Conservation (phyloP, 2,329 filamentous ascomycete genomes). For the Neofusicoccum ribis region DNA sequence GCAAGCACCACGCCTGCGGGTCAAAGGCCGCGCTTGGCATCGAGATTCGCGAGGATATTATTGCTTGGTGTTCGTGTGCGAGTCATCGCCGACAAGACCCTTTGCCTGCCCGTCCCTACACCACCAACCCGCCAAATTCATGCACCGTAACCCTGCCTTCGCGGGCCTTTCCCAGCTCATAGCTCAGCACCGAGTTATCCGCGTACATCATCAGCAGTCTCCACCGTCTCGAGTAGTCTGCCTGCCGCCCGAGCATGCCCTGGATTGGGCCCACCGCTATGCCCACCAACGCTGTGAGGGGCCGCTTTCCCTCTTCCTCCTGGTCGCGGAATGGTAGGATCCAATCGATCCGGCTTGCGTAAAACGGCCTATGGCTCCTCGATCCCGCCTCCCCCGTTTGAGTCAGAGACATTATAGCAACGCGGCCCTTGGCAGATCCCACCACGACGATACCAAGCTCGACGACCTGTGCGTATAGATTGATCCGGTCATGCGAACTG, state of each 20-base stretch:
- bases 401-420: constrained; percentile 63
- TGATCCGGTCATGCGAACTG: constrained; percentile 53
- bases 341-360: constrained; percentile 56
- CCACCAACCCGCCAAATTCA: constrained; percentile 7
- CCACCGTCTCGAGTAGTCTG: constrained; percentile 51
- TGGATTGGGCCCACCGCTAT: constrained; percentile 68
- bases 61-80: too few relatives aligned
- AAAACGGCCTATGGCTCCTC: constrained; percentile 27
- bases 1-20: background rate
- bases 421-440: constrained; percentile 67
- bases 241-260: constrained; percentile 34
- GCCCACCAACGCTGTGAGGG: constrained; percentile 59
- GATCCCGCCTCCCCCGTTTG: constrained; percentile 5
- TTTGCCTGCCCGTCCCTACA: background rate
- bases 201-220: constrained; percentile 70
- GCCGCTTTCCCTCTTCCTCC: constrained; percentile 49
- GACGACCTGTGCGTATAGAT: constrained; percentile 64
- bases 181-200: constrained; percentile 69
- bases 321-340: constrained; percentile 58
- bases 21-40: background rate
- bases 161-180: constrained; percentile 56
- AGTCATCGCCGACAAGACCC: background rate
- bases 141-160: background rate
- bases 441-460: constrained; percentile 69
- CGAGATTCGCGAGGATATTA: background rate